phyloP scores from a whole-genome alignment of 345 rosid species.

The Populus nigra region DNA sequence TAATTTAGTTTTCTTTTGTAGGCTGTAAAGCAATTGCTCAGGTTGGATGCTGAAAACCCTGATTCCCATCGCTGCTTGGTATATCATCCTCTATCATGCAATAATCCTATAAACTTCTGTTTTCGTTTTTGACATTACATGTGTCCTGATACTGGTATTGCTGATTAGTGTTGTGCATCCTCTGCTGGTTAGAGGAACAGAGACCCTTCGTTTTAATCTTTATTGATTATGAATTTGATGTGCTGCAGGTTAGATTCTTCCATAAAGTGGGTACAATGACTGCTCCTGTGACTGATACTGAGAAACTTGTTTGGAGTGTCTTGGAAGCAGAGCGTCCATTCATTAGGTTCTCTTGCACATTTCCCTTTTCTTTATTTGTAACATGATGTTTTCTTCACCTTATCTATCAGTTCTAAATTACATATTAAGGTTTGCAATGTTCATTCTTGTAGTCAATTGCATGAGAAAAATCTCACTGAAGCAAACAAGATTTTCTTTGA shows the following conservation, averaged over 20 bases:
- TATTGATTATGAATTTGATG: constrained; percentile 12
- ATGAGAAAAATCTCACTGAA: constrained; percentile 65
- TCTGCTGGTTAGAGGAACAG: background rate
- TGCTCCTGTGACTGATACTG: constrained; percentile 64
- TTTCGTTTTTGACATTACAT: background rate
- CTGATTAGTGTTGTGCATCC: background rate
- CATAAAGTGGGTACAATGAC: constrained; percentile 58
- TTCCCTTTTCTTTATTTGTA: background rate
- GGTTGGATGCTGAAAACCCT: constrained; percentile 82
- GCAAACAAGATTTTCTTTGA: constrained; percentile 71
- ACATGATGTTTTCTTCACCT: background rate
- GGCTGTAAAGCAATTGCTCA: constrained; percentile 87
- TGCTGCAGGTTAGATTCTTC: constrained; percentile 77
- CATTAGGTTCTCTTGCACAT: constrained; percentile 53
- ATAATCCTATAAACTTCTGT: background rate
- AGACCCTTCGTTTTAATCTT: background rate
- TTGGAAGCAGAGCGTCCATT: constrained; percentile 84
- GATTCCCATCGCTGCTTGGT: constrained; percentile 92
- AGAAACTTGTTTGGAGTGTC: constrained; percentile 85
- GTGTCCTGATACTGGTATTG: background rate
- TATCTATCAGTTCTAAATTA: background rate
- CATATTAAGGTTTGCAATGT: background rate
- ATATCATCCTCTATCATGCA: constrained; percentile 21
- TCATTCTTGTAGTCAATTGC: constrained; percentile 62
- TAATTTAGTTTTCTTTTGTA: constrained; percentile 21